Conservation (phyloP, 1,284 basidiomycete species). For the Jaminaea rosea region DNA sequence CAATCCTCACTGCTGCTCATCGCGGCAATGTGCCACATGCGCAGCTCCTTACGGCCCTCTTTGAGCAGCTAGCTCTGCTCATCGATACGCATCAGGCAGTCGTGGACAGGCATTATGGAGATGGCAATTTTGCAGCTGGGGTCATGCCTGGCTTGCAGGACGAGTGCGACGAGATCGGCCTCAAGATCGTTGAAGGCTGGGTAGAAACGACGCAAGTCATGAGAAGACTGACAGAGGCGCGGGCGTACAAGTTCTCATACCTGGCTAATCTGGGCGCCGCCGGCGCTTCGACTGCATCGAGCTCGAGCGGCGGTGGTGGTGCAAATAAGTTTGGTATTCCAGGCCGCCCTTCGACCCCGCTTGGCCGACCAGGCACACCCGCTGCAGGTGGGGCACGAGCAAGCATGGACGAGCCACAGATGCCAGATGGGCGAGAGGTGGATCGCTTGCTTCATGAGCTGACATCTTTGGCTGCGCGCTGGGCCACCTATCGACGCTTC, state of each 20-base stretch:
- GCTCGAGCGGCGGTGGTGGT: background rate
- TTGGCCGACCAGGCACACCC: background rate
- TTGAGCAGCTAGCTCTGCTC: constrained; percentile 90
- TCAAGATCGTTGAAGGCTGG: constrained; percentile 67
- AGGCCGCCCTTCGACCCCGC: constrained; percentile 5
- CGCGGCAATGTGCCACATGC: constrained; percentile 10
- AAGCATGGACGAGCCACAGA: constrained; percentile 55
- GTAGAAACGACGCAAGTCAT: constrained; percentile 57
- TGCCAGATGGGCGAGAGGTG: constrained; percentile 74
- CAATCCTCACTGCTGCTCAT: constrained; percentile 18
- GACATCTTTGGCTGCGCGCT: constrained; percentile 78
- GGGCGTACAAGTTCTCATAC: constrained; percentile 8
- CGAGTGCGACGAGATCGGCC: constrained; percentile 77
- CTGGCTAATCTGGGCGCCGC: constrained; percentile 1
- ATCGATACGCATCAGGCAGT: constrained; percentile 94
- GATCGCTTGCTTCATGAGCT: constrained; percentile 79
- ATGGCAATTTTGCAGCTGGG: constrained; percentile 31
- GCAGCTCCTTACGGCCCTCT: constrained; percentile 60
- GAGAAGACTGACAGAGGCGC: constrained; percentile 12
- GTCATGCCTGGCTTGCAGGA: constrained; percentile 66
- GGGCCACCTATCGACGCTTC: constrained; percentile 84
- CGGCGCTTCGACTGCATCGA: background rate
- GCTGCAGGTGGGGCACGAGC: background rate
- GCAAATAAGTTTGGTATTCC: constrained; percentile 3
- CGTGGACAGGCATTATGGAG: constrained; percentile 89